A percentile compares a stretch with the other conserved stretches of the same genome.
Evolutionary conservation across 2,329 filamentous ascomycete genomes (phyloP).

Genomic region (Curvularia hawaiiensis): DNA sequence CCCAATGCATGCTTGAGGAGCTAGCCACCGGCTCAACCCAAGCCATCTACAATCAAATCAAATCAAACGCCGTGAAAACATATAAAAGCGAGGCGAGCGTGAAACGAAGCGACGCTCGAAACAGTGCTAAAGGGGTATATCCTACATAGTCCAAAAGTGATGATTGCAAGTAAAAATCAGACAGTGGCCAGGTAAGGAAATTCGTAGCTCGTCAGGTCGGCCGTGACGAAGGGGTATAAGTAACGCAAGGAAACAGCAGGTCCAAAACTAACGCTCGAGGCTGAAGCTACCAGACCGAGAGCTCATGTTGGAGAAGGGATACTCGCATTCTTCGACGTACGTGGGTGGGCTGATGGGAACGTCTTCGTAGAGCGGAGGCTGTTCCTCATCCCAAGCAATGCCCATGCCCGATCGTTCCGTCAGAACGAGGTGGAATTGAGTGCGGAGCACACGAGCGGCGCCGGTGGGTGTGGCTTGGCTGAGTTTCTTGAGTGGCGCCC

Average conservation of each 20-base stretch:
- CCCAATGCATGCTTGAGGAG: conserved; percentile 21
- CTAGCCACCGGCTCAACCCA: conserved; percentile 20
- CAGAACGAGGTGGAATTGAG: conserved; percentile 83
- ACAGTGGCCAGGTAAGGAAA: conserved; percentile 26
- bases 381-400: conserved; percentile 96
- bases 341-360: conserved; percentile 83
- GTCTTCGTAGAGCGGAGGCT: conserved; percentile 91
- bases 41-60: conserved; percentile 10
- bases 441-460: conserved; percentile 85
- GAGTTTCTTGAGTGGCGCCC: conserved; percentile 70
- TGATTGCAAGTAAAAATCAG: conserved; percentile 23
- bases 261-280: conserved; percentile 15
- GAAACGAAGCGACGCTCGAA: conserved; percentile 8
- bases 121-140: conserved; percentile 29
- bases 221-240: conserved; percentile 8
- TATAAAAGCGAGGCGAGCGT: conserved; percentile 12
- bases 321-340: conserved; percentile 46
- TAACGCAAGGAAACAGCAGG: conserved; percentile 2
- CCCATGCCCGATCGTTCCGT: conserved; percentile 86
- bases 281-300: conserved; percentile 36
- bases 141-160: conserved; percentile 29
- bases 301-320: conserved; percentile 25
- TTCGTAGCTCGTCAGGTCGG: conserved; percentile 22
- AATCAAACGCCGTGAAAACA: conserved; percentile 14
- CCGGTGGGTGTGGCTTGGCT: conserved; percentile 84